phyloP scores from a whole-genome alignment of 2,329 filamentous ascomycete genomes.

The Aspergillus fijiensis region DNA sequence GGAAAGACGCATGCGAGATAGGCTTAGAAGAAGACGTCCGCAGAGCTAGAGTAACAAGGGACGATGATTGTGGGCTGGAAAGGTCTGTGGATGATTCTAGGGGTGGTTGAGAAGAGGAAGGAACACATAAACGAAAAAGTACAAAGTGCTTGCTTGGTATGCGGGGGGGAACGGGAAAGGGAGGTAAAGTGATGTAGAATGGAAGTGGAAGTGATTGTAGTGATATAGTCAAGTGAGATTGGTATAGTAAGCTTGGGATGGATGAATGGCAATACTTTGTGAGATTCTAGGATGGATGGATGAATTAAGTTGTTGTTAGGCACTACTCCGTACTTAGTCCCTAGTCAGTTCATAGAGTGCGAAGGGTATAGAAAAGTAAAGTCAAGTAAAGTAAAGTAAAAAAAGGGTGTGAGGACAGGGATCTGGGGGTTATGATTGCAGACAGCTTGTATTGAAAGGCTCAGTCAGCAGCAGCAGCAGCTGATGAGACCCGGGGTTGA shows the following conservation, averaged over 20 bases:
- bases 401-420: too few species aligned
- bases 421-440: not conserved
- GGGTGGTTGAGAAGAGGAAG: not conserved
- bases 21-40: not conserved
- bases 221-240: too few species aligned
- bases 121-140: not conserved
- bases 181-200: not conserved
- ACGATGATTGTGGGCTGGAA: not conserved
- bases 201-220: not conserved
- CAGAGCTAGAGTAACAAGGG: not conserved
- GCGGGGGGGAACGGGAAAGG: not conserved
- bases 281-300: not conserved
- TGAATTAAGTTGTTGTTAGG: not conserved
- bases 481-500: not conserved
- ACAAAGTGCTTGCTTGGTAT: not conserved
- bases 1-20: not conserved
- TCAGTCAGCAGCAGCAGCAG: not conserved
- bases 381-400: too few species aligned
- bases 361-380: too few species aligned
- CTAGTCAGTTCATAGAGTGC: too few species aligned
- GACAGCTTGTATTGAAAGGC: not conserved
- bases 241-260: not conserved
- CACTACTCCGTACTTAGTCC: not conserved
- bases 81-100: not conserved
- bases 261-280: not conserved